Evolutionary conservation across 345 rosid species (phyloP).

Genomic region (Capsella bursapastoris): DNA sequence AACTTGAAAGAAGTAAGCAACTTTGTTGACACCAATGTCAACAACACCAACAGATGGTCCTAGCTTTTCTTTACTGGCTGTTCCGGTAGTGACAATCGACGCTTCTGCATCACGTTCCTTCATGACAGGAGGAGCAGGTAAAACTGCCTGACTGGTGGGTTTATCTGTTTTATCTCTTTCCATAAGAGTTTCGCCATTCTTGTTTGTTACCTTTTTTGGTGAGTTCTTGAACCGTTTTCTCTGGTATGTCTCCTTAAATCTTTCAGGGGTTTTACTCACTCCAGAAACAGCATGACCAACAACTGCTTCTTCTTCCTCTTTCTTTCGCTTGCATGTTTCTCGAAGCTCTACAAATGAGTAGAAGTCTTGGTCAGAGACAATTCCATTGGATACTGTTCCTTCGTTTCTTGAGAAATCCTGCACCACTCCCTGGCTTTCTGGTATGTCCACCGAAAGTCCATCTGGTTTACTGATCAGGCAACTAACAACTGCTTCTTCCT

Average conservation of each 20-base stretch:
- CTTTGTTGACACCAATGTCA: conserved; percentile 63
- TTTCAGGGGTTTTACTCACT: conserved; percentile 39
- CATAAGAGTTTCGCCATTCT: conserved; percentile 24
- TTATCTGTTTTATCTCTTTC: conserved; percentile 38
- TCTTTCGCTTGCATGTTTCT: conserved; percentile 37
- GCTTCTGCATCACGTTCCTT: conserved; percentile 43
- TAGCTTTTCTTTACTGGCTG: conserved; percentile 45
- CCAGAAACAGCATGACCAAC: conserved; percentile 11
- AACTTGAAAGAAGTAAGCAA: conserved; percentile 62
- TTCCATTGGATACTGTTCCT: conserved; percentile 13
- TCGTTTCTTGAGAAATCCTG: conserved; percentile 28
- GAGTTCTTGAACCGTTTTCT: conserved; percentile 39
- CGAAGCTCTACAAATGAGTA: conserved; percentile 26
- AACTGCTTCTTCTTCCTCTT: conserved; percentile 27
- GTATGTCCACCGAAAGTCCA: not conserved
- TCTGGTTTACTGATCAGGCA: conserved; percentile 28
- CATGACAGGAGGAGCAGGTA: conserved; percentile 39
- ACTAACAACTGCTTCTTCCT: conserved; percentile 27
- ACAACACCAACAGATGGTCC: conserved; percentile 60
- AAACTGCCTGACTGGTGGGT: conserved; percentile 32
- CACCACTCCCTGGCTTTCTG: conserved; percentile 16
- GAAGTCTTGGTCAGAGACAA: conserved; percentile 31
- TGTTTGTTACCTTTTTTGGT: conserved; percentile 22
- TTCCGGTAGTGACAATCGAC: conserved; percentile 48
- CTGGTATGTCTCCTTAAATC: conserved; percentile 42